phyloP scores from a whole-genome alignment of 495 filamentous ascomycete genomes.

The Sporormia fimetaria region DNA sequence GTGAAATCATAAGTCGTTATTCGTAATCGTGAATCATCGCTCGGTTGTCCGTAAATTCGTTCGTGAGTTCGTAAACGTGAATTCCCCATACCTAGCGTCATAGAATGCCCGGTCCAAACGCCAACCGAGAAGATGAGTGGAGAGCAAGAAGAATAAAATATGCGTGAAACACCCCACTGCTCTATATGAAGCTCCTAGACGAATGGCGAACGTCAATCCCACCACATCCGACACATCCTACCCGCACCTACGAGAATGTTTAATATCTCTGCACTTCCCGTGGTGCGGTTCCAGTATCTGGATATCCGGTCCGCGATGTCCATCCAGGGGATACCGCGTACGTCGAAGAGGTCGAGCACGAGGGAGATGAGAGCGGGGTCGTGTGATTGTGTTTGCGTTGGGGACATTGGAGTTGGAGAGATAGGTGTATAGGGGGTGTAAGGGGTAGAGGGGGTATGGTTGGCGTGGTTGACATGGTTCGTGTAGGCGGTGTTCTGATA shows the following conservation, averaged over 20 bases:
- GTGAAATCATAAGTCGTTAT: too few relatives aligned
- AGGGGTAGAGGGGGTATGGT: background rate
- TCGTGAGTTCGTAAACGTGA: too few relatives aligned
- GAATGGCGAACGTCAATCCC: conserved; percentile 11
- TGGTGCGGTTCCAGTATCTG: conserved; percentile 13
- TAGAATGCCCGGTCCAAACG: too few relatives aligned
- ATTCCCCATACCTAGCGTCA: too few relatives aligned
- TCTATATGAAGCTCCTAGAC: background rate
- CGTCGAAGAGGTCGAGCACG: conserved; percentile 23
- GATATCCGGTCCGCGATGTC: conserved; percentile 19
- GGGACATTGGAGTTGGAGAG: background rate
- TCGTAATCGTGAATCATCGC: too few relatives aligned
- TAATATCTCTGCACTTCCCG: conserved; percentile 17
- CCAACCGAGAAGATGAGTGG: background rate
- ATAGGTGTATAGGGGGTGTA: background rate
- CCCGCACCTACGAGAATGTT: conserved; percentile 20
- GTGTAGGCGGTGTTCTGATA: too few relatives aligned
- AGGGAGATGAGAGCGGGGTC: conserved; percentile 23
- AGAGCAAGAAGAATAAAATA: background rate
- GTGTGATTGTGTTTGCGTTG: conserved; percentile 4
- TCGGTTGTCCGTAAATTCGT: too few relatives aligned
- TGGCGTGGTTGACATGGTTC: too few relatives aligned
- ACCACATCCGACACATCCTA: conserved; percentile 16
- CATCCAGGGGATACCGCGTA: conserved; percentile 21
- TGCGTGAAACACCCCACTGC: background rate